Conservation (phyloP, 352 stramenopile species). For the Lagenidium sp. region DNA sequence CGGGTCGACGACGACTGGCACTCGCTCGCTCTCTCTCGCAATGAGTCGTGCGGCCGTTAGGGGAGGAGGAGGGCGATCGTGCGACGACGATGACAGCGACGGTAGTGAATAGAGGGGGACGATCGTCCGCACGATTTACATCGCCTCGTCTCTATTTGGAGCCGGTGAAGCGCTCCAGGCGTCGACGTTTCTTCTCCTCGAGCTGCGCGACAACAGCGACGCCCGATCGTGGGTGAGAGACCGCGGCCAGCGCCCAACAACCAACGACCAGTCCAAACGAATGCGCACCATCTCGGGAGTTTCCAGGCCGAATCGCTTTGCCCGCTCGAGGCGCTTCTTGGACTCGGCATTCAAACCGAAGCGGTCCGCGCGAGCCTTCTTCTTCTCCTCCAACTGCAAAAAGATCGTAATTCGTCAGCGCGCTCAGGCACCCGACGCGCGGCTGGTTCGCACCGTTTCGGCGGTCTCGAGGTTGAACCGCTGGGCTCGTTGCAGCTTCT, state of each 20-base stretch:
- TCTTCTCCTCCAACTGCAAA: constrained; percentile 67
- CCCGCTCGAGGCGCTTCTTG: constrained; percentile 72
- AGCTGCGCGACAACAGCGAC: constrained; percentile 27
- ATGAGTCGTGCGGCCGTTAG: no score
- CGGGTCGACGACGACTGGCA: background rate
- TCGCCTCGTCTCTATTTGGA: constrained; percentile 10
- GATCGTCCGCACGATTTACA: background rate
- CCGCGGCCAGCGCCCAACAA: background rate
- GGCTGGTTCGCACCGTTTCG: constrained; percentile 62
- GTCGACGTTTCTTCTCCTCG: constrained; percentile 71
- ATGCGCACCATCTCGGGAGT: constrained; percentile 59
- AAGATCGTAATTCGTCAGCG: no score
- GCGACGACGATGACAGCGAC: background rate
- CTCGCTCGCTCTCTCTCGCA: constrained; percentile 2
- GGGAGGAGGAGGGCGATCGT: background rate
- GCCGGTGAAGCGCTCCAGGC: constrained; percentile 46
- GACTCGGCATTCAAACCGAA: constrained; percentile 79
- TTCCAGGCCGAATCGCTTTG: constrained; percentile 79
- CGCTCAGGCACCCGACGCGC: no score
- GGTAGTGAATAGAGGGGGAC: background rate
- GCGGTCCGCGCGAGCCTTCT: constrained; percentile 61
- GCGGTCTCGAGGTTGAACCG: constrained; percentile 74
- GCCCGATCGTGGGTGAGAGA: no score
- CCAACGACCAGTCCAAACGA: background rate
- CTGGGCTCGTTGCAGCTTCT: constrained; percentile 69